Percentiles rank a stretch among this genome's conserved stretches.
phyloP scores from a whole-genome alignment of 2,329 filamentous ascomycete species.

The Colletotrichum liaoningense region DNA sequence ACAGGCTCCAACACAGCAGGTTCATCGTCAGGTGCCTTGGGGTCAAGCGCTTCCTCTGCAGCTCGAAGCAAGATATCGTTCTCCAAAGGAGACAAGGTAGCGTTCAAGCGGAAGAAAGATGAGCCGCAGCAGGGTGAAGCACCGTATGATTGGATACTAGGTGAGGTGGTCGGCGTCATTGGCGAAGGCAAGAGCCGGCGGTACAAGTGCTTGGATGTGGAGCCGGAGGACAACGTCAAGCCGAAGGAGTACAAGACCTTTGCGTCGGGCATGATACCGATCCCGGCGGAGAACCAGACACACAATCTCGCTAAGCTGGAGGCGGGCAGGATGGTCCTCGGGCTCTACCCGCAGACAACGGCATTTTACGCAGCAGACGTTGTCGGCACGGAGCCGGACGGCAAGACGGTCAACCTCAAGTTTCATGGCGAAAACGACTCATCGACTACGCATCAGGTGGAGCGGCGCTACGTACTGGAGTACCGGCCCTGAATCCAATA shows the following conservation, averaged over 20 bases:
- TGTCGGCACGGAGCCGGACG: slow-evolving; percentile 71
- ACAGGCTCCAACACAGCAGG: slow-evolving; percentile 49
- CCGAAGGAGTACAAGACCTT: slow-evolving; percentile 77
- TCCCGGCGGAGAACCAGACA: slow-evolving; percentile 66
- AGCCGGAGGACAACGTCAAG: slow-evolving; percentile 77
- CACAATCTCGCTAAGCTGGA: slow-evolving; percentile 70
- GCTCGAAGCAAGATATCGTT: slow-evolving; percentile 62
- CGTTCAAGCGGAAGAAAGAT: slow-evolving; percentile 70
- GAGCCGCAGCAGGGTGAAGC: slow-evolving; percentile 56
- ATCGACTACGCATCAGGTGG: slow-evolving; percentile 80
- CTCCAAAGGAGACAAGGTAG: slow-evolving; percentile 72
- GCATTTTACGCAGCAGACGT: slow-evolving; percentile 89
- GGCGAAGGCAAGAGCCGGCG: slow-evolving; percentile 82
- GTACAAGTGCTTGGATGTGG: slow-evolving; percentile 84
- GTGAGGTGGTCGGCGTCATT: slow-evolving; percentile 79
- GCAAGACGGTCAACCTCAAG: slow-evolving; percentile 70
- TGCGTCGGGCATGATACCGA: slow-evolving; percentile 81
- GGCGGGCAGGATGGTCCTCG: slow-evolving; percentile 78
- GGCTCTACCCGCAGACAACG: slow-evolving; percentile 84
- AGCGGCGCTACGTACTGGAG: slow-evolving; percentile 81
- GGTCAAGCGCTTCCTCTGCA: slow-evolving; percentile 31
- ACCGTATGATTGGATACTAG: slow-evolving; percentile 76
- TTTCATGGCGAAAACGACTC: slow-evolving; percentile 84
- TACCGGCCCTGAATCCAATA: slow-evolving; percentile 58
- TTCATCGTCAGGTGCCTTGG: slow-evolving; percentile 36